phyloP scores from a whole-genome alignment of 495 filamentous ascomycete species.

The Parathielavia appendiculata region DNA sequence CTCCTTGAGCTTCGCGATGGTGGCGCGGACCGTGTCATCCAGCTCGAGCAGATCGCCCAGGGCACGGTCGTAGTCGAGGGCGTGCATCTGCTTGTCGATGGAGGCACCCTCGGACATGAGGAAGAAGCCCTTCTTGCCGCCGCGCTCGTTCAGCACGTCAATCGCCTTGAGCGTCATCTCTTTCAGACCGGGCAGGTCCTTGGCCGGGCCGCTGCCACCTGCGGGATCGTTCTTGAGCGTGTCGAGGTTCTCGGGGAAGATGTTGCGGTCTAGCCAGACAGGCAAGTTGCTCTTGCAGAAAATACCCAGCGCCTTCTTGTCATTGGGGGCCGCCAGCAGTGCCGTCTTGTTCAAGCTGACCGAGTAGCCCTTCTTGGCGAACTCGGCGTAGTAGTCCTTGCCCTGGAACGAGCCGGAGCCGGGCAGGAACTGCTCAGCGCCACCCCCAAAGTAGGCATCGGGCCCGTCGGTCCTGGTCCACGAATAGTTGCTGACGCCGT shows the following conservation, averaged over 20 bases:
- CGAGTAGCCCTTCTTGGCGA: slow-evolving; percentile 59
- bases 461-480: slow-evolving; percentile 64
- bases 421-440: slow-evolving; percentile 65
- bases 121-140: slow-evolving; percentile 64
- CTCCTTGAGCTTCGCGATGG: slow-evolving; percentile 54
- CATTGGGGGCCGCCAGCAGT: slow-evolving; percentile 46
- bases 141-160: slow-evolving; percentile 59
- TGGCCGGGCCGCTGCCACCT: slow-evolving; percentile 52
- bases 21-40: slow-evolving; percentile 66
- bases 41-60: slow-evolving; percentile 71
- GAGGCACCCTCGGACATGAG: slow-evolving; percentile 72
- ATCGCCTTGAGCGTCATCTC: slow-evolving; percentile 80
- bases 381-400: slow-evolving; percentile 63
- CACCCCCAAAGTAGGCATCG: slow-evolving; percentile 68
- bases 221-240: slow-evolving; percentile 57
- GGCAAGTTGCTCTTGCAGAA: slow-evolving; percentile 62
- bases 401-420: slow-evolving; percentile 49
- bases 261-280: slow-evolving; percentile 68
- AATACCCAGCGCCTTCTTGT: slow-evolving; percentile 58
- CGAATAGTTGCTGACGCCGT: slow-evolving; percentile 57
- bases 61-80: slow-evolving; percentile 68
- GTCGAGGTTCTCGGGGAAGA: slow-evolving; percentile 58
- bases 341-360: slow-evolving; percentile 63
- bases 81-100: slow-evolving; percentile 78
- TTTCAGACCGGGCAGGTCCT: slow-evolving; percentile 66